Evolutionary conservation across 768 basidiomycete species (phyloP), one percentile per base, ranked within the genome.

Genomic region (Leccinum fibrillosum): DNA sequence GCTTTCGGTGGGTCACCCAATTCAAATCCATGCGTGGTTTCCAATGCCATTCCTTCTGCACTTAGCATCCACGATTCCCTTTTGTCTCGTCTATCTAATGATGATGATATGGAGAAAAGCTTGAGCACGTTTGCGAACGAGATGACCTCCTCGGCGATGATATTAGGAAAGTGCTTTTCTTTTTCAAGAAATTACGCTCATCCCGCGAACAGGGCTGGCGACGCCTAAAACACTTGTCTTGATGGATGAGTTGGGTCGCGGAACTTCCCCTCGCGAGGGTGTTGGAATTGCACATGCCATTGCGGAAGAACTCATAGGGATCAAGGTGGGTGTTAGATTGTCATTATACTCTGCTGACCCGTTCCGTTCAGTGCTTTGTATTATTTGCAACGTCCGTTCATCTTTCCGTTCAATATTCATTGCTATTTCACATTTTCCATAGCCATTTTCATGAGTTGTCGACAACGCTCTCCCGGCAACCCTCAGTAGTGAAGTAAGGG

Each of bases 41-140:
- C 25, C 19, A 8, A 44, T 23, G 9, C n/a, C 13, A 32, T 51
- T 23, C 8, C 21, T 37, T 19, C 59, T 26, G 42, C 19, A 10
- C 28, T 4, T 52, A 92, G 90, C 28, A 79, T 94, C 2, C 89
- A 95, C 59, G 92, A 96, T 60, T 81, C 87, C 0, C 78, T 98
- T 5, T 80, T 98, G 25, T 89, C 87, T 1, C 85, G 96, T 2
- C 77, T 99, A 17, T 96, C 93, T 1, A 98, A 98, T 64, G 94
- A 98, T 62, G 94, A 98, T 66, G 88, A 93, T 64, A 81, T 94
- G 68, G 93, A 96, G 72, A 89, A 86, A 67, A 90, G 82, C 47
- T 72, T 98, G 25, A 97, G 94, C 63, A 98, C 97, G 0, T 99
- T 99, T 74, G 93, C 94, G 1, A 88, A 84, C 62, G 96, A 99